A percentile compares a stretch with the other conserved stretches of the same genome.
Evolutionary conservation across 805 yeast genomes (phyloP).

Genomic region (Saturnispora dispora): DNA sequence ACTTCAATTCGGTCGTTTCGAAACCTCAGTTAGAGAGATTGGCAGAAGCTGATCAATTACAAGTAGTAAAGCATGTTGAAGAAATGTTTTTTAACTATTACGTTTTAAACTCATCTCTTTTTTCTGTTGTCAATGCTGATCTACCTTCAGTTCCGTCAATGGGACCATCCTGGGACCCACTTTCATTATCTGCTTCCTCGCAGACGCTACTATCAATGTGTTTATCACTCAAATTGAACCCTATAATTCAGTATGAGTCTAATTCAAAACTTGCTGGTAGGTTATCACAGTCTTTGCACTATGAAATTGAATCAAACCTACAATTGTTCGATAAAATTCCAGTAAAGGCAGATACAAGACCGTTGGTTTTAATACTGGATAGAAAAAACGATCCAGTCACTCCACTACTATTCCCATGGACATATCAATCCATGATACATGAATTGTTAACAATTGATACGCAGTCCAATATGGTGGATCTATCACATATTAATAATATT

Average conservation of each 20-base stretch:
- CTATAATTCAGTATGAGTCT: slow-evolving; percentile 68
- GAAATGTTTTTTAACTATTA: slow-evolving; percentile 83
- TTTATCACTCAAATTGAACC: slow-evolving; percentile 67
- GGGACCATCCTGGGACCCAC: slow-evolving; percentile 36
- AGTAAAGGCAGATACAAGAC: slow-evolving; percentile 47
- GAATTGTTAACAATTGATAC: slow-evolving; percentile 77
- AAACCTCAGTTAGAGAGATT: slow-evolving; percentile 75
- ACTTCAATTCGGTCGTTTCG: slow-evolving; percentile 64
- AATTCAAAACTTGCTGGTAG: slow-evolving; percentile 57
- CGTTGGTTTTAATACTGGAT: slow-evolving; percentile 68
- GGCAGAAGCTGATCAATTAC: slow-evolving; percentile 87
- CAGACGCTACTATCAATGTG: slow-evolving; percentile 46
- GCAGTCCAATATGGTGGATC: slow-evolving; percentile 54
- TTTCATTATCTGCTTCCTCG: slow-evolving; percentile 33
- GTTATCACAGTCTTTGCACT: slow-evolving; percentile 57
- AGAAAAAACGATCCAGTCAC: slow-evolving; percentile 88
- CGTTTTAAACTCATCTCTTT: slow-evolving; percentile 61
- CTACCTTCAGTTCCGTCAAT: slow-evolving; percentile 14
- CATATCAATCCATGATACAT: slow-evolving; percentile 95
- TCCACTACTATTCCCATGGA: slow-evolving; percentile 92
- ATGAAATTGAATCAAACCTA: slow-evolving; percentile 45
- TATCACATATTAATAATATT: slow-evolving; percentile 46
- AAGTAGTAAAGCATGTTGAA: slow-evolving; percentile 62
- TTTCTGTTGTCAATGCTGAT: slow-evolving; percentile 25
- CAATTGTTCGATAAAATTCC: slow-evolving; percentile 63